These are phyloP conservation scores for Selenicereus undatus DNA, from an alignment of 148 eudicot genomes.

Conservation along the genomic window DNA sequence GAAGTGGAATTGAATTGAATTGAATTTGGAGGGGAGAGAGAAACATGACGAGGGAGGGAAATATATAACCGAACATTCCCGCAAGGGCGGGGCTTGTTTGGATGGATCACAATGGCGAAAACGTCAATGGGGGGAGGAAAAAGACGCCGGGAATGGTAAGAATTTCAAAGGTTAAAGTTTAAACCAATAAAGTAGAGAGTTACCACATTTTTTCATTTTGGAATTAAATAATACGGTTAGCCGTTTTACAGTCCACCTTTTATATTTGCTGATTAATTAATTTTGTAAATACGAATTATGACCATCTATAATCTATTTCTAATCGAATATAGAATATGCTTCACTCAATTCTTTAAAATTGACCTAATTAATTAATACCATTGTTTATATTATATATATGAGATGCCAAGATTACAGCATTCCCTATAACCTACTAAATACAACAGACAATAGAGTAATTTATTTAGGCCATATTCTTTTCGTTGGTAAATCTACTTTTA, in stretches of 20 bases:
- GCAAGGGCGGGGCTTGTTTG: slow-evolving; percentile 12
- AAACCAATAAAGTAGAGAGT: too few species aligned
- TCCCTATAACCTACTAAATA: too few species aligned
- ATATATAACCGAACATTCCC: slow-evolving; percentile 26
- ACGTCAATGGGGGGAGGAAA: not conserved
- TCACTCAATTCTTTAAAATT: not conserved
- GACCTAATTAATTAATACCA: too few species aligned
- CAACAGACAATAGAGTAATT: too few species aligned
- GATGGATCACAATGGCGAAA: slow-evolving; percentile 14
- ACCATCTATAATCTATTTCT: not conserved
- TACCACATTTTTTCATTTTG: too few species aligned
- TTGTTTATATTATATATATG: too few species aligned
- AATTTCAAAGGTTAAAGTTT: too few species aligned
- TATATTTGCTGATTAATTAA: too few species aligned
- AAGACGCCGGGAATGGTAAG: not conserved
- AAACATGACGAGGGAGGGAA: not conserved
- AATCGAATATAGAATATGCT: not conserved
- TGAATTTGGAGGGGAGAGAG: not conserved
- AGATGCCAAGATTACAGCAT: too few species aligned
- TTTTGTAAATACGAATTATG: too few species aligned
- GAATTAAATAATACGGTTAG: not conserved
- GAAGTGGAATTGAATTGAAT: not conserved
- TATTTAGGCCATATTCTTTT: too few species aligned
- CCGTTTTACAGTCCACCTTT: not conserved
- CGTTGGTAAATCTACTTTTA: too few species aligned